Percentiles rank a stretch among this genome's conserved stretches.
phyloP scores from a whole-genome alignment of 2,329 filamentous ascomycete genomes.

The Cryphonectria carpinicola region DNA sequence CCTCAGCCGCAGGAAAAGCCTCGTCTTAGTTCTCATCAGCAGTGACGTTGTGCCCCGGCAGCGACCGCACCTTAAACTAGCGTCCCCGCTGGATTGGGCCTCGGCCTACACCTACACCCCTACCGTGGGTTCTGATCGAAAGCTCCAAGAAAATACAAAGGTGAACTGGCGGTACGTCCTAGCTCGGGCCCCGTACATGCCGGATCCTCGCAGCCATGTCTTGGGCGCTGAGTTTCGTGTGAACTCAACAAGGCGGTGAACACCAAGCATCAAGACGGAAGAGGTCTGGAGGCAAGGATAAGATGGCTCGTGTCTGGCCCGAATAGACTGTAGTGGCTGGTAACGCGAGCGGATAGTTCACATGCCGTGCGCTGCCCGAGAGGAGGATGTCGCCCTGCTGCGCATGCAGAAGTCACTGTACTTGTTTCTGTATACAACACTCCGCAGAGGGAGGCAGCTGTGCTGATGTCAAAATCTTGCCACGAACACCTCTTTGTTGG shows the following conservation, averaged over 20 bases:
- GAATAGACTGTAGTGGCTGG: slow-evolving; percentile 6
- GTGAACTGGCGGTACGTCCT: slow-evolving; percentile 17
- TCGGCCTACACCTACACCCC: slow-evolving; percentile 17
- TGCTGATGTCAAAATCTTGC: not conserved
- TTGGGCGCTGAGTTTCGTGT: slow-evolving; percentile 23
- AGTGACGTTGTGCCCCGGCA: slow-evolving; percentile 9
- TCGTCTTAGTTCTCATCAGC: not conserved
- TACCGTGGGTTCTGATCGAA: slow-evolving; percentile 13
- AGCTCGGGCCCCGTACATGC: slow-evolving; percentile 17
- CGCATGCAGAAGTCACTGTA: slow-evolving; percentile 11
- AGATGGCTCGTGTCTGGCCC: slow-evolving; percentile 32
- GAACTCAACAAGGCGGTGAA: slow-evolving; percentile 39
- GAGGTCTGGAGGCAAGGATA: slow-evolving; percentile 38
- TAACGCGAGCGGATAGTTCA: slow-evolving; percentile 11
- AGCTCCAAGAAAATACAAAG: not conserved
- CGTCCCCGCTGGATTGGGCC: slow-evolving; percentile 21
- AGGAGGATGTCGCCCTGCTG: slow-evolving; percentile 5
- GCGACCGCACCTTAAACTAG: slow-evolving; percentile 16
- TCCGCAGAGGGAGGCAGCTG: slow-evolving; percentile 3
- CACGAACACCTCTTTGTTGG: slow-evolving; percentile 9
- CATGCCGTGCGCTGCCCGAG: slow-evolving; percentile 19
- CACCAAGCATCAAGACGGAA: slow-evolving; percentile 31
- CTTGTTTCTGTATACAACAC: not conserved
- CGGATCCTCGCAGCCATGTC: slow-evolving; percentile 22
- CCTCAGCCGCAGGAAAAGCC: slow-evolving; percentile 6